phyloP scores from a whole-genome alignment of 345 rosid genomes.

The Gossypium rotundifolium region DNA sequence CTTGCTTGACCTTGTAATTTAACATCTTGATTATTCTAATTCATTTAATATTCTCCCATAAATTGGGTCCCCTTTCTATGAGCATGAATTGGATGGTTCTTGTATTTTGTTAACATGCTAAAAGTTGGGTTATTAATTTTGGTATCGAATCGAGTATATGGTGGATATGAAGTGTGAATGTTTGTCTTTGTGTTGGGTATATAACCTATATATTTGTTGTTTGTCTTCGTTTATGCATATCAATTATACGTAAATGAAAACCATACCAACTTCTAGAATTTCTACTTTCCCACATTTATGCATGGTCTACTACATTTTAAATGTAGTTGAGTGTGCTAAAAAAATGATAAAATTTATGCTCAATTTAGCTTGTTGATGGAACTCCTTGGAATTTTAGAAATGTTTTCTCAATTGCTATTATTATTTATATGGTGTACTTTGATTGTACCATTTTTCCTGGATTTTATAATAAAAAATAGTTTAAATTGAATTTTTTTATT shows the following conservation, averaged over 20 bases:
- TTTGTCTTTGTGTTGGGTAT: neutral
- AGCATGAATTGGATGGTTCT: neutral
- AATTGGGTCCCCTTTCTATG: neutral
- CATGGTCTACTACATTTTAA: neutral
- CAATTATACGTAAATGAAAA: too few relatives aligned
- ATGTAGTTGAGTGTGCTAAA: neutral
- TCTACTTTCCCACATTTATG: neutral
- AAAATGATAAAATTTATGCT: neutral
- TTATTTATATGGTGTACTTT: too few relatives aligned
- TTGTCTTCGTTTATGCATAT: too few relatives aligned
- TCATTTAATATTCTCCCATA: neutral
- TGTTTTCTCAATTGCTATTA: too few relatives aligned
- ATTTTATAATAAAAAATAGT: too few relatives aligned
- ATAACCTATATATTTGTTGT: neutral
- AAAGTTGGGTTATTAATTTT: neutral
- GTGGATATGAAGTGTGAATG: conserved; percentile 96
- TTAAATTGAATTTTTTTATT: too few relatives aligned
- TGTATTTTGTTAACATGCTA: neutral
- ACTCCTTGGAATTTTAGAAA: too few relatives aligned
- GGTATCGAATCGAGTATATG: conserved; percentile 71
- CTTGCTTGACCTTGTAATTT: conserved; percentile 80
- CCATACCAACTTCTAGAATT: too few relatives aligned
- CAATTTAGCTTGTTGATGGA: too few relatives aligned
- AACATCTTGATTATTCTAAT: neutral
- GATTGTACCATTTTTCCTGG: too few relatives aligned